Evolutionary conservation across 2,329 filamentous ascomycete species (phyloP), one percentile per base, ranked within the genome.

Genomic region (Sporothrix curviconia): DNA sequence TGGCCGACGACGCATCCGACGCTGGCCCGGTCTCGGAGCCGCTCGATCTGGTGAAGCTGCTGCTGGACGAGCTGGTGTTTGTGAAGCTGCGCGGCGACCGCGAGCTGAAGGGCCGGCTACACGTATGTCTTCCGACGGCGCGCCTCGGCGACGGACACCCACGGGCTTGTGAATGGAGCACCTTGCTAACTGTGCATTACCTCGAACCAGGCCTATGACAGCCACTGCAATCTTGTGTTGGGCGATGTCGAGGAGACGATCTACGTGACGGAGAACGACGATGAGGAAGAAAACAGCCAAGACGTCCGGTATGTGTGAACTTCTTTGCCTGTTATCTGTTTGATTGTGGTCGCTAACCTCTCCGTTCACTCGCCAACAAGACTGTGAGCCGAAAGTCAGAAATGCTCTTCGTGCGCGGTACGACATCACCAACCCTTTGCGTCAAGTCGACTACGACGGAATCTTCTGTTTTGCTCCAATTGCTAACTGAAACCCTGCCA

Each of bases 201-300:
- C 28, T 32, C 28, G 28, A n/a, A n/a, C n/a, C 54, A 99, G 94
- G 94, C 94, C 57, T 99, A 99, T 71, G 94, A 99, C 70, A 96
- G 90, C 68, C 94, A 99, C 73, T 99, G 95, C 81, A 99, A 99
- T 69, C 75, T 99, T 44, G 90, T 99, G 6, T 80, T 99, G 6
- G 92, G 94, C 56, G 94, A 99, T 64, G 94, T 97, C 4, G 91
- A 96, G 69, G 94, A 99, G 78, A 97, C 92, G 7, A 91, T 99
- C 64, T 99, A 96, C 70, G 80, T 92, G 34, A 86, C 95, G 4
- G 92, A 96, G 59, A 92, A 96, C 14, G 90, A 95, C 40, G 83
- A 87, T 15, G 87, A 90, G 22, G 85, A 88, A 58, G 86, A 92
- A 58, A 43, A 28, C 12, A 53, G 42, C 12, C 54, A 60, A 22